phyloP scores from a whole-genome alignment of 805 yeast species.

The Saccharomycopsis sp. region DNA sequence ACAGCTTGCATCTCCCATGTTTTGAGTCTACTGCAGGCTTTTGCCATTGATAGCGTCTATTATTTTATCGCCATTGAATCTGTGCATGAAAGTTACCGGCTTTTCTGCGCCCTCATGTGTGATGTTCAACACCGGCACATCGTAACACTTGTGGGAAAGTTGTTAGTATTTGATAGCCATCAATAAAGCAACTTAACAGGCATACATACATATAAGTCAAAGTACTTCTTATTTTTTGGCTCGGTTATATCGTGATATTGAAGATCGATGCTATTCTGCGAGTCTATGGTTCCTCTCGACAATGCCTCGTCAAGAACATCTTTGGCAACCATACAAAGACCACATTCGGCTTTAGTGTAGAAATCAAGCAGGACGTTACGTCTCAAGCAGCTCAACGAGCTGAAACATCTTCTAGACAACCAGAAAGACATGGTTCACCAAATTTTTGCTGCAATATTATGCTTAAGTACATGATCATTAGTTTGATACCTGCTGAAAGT shows the following conservation, averaged over 20 bases:
- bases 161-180: constrained; percentile 2
- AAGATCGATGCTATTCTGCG: constrained; percentile 28
- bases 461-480: too few relatives aligned
- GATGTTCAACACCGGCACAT: constrained; percentile 71
- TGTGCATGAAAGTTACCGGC: constrained; percentile 62
- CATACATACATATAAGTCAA: constrained; percentile 43
- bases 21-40: too few relatives aligned
- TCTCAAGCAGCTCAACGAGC: background rate
- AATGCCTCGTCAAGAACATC: constrained; percentile 40
- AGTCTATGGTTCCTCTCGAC: constrained; percentile 25
- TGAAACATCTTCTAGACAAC: background rate
- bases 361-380: constrained; percentile 39
- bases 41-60: constrained; percentile 38
- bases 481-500: too few relatives aligned
- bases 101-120: constrained; percentile 41
- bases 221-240: constrained; percentile 56
- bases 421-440: background rate
- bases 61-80: constrained; percentile 48
- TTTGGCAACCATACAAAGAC: constrained; percentile 61
- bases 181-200: background rate
- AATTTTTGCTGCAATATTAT: background rate
- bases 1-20: too few relatives aligned
- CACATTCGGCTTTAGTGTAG: constrained; percentile 65
- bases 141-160: constrained; percentile 42
- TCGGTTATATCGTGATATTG: constrained; percentile 50